Base-by-base conservation (phyloP, 352 stramenopile genomes). In the Pythium angustatum region DNA sequence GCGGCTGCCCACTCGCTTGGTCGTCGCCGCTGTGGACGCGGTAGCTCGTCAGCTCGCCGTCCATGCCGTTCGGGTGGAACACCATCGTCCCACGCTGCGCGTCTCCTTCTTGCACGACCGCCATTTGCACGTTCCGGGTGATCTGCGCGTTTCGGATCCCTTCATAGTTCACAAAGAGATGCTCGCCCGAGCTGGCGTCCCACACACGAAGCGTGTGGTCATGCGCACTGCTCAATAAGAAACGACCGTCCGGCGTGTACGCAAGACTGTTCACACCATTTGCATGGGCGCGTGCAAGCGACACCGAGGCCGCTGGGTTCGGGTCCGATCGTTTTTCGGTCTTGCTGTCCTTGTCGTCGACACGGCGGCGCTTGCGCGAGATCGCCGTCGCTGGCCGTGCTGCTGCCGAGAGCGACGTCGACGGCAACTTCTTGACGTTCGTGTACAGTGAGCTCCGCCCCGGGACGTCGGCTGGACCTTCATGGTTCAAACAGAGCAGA, bases 91-190 rank as follows among this genome's bases (percentile, higher is more conserved):
- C 79, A 9, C 79, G 62, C 53, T 61, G 72, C 15, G 77, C 80
- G 17, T 71, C 69, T 19, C 60, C 77, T 67, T 91, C 82, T 64
- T 91, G 81, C 1, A 81, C 72, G 17, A 90, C 57, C 5, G 77
- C 80, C 66, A 91, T 81, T 59, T 87, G 77, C 24, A 88, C 56
- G 54, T 72, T 78, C 9, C 77, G 74, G 10, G 71, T 38, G 28
- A 75, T 71, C 31, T 78, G 44, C 5, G 68, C 50, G 49, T 66
- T 76, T 8, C 60, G 43, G 0, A 83, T 63, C 7, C 69, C 65
- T 52, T 82, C 66, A 62, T 91, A 93, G 36, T 91, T 85, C 56
- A 86, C 78, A 68, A 93, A 93, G 47, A 83, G 55, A 66, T 93
- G 77, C 22, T 79, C 77, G 12, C 84, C 84, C 0, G 77, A 85